Conservation (phyloP, 129 eudicot genomes). For the Lactuca saligna region DNA sequence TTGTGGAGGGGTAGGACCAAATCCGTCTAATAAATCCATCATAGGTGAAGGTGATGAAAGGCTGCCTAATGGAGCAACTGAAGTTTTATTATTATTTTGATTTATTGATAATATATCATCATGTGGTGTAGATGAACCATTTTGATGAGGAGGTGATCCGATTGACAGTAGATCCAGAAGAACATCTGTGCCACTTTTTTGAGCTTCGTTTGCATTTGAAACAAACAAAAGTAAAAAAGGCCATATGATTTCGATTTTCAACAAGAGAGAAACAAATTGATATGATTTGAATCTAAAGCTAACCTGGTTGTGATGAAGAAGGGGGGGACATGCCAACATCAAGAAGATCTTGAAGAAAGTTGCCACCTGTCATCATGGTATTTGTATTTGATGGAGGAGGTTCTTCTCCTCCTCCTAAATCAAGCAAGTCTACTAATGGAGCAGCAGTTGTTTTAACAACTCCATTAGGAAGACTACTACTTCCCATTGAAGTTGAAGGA, state of each 20-base stretch:
- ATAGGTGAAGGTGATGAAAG: slow-evolving; percentile 49
- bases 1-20: slow-evolving; percentile 46
- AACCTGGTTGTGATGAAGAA: slow-evolving; percentile 67
- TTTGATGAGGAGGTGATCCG: slow-evolving; percentile 65
- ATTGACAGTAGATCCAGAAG: slow-evolving; percentile 84
- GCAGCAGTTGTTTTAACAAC: slow-evolving; percentile 58
- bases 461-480: slow-evolving; percentile 67
- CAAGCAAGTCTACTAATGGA: slow-evolving; percentile 90
- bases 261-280: neutral
- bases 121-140: slow-evolving; percentile 41
- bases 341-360: slow-evolving; percentile 96
- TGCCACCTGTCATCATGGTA: slow-evolving; percentile 69
- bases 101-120: slow-evolving; percentile 60
- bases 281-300: slow-evolving; percentile 11
- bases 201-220: slow-evolving; percentile 52
- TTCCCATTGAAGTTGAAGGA: slow-evolving; percentile 52
- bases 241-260: neutral
- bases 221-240: slow-evolving; percentile 3
- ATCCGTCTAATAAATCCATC: slow-evolving; percentile 79
- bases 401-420: slow-evolving; percentile 67
- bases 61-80: slow-evolving; percentile 36
- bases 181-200: slow-evolving; percentile 74
- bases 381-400: slow-evolving; percentile 41
- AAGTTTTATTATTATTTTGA: slow-evolving; percentile 43
- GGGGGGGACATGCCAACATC: slow-evolving; percentile 75